phyloP scores from a whole-genome alignment of 1,284 basidiomycete species.

The Golubevia sp. region DNA sequence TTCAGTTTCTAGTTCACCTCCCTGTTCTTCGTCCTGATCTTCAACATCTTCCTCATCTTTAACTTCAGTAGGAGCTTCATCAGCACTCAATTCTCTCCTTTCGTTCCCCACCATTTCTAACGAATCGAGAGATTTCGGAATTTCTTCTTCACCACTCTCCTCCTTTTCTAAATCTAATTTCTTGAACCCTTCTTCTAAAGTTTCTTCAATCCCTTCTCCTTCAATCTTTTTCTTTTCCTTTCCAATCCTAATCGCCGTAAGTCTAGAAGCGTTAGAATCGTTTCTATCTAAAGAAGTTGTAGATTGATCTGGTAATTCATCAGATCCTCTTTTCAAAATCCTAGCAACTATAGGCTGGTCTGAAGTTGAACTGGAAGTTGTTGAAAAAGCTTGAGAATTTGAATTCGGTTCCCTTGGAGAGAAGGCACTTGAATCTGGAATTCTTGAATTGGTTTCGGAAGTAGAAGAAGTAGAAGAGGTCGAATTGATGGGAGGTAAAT shows the following conservation, averaged over 20 bases:
- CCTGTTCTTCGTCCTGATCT: background rate
- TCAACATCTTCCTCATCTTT: constrained; percentile 1
- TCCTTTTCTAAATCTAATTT: background rate
- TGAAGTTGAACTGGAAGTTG: background rate
- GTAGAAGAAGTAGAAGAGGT: too few relatives aligned
- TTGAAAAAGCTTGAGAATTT: background rate
- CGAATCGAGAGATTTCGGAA: background rate
- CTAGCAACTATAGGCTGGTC: too few relatives aligned
- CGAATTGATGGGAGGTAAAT: too few relatives aligned
- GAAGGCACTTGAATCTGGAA: too few relatives aligned
- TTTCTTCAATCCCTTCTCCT: background rate
- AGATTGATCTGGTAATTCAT: background rate
- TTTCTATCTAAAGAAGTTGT: background rate
- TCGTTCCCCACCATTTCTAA: background rate
- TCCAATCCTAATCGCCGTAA: background rate
- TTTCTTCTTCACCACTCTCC: background rate
- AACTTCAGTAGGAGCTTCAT: background rate
- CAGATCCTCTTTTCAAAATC: background rate
- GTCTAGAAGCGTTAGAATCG: background rate
- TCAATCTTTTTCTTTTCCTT: background rate
- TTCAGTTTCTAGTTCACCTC: background rate
- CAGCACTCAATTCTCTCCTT: background rate
- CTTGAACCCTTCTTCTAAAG: background rate
- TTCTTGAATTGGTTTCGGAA: too few relatives aligned
- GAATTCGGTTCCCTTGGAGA: background rate